Evolutionary conservation across 1,284 basidiomycete species (phyloP), one percentile per base, ranked within the genome.

Genomic region (Wallemia ichthyophaga): DNA sequence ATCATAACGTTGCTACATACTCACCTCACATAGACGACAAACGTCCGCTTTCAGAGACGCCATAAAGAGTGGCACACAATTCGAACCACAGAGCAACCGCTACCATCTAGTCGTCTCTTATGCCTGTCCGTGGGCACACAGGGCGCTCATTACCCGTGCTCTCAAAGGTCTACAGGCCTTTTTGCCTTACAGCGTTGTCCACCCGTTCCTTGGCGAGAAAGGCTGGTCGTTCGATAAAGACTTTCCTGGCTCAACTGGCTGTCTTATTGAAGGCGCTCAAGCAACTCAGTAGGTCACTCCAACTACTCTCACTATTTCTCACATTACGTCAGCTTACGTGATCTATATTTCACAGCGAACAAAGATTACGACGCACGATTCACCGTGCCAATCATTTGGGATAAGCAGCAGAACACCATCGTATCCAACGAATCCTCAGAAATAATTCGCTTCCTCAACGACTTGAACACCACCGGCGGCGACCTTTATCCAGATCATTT

Each of bases 361-460:
- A 80, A 81, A 1, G 67, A 78, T 58, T 89, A 85, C 64, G 63
- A 65, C 11, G 81, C 67, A 59, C 80, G 81, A 58, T 88, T 85
- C 73, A 86, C 87, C 2, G 86, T 91, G 1, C 91, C 92, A n/a
- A 73, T 91, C 57, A 73, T 96, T 1, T 98, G 88, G 86, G 94
- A 96, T 73, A 92, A 82, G 73, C 85, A 94, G 71, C 73, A 70
- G 37, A 71, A 82, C 60, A 87, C 84, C 32, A 85, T 98, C 64
- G 94, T 98, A 60, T 94, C 85, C 73, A 98, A 94, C 69, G 89
- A 95, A 69, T 85, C 81, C 63, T 81, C 82, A 0, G 88, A 94
- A 71, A 89, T 96, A 66, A 88, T 96, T 65, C 81, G 92, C 59
- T 84, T 89, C 56, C 77, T 95, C 71, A 94, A 94, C 70, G 72